These are phyloP conservation scores for Pseudogymnoascus sp. DNA, from an alignment of 2,329 filamentous ascomycete genomes.

Conservation along the genomic window DNA sequence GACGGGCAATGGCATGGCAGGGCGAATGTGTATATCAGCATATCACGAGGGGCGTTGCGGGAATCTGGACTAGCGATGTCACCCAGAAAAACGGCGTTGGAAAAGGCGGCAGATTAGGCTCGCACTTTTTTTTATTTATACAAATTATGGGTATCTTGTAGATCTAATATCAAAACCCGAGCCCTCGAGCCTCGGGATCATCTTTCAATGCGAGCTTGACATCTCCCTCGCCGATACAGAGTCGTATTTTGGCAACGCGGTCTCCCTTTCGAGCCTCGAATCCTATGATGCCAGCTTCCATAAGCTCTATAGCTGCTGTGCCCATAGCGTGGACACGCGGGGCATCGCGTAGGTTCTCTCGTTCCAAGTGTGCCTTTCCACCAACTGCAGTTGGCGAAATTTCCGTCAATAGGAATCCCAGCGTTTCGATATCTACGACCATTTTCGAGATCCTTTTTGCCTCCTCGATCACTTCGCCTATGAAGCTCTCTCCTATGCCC, in stretches of 20 bases:
- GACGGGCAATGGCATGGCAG: background rate
- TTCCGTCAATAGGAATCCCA: slow-evolving; percentile 44
- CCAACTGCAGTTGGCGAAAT: background rate
- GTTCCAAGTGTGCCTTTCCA: slow-evolving; percentile 6
- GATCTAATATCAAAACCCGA: slow-evolving; percentile 24
- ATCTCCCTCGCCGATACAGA: slow-evolving; percentile 86
- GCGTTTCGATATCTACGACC: slow-evolving; percentile 51
- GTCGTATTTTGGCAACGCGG: slow-evolving; percentile 74
- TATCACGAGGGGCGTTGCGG: background rate
- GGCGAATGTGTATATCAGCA: slow-evolving; percentile 8
- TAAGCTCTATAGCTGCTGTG: slow-evolving; percentile 70
- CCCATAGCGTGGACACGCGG: slow-evolving; percentile 54
- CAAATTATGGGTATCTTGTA: slow-evolving; percentile 7
- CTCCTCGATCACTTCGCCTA: slow-evolving; percentile 87
- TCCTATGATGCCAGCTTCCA: slow-evolving; percentile 80
- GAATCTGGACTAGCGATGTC: slow-evolving; percentile 8
- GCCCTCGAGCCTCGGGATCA: slow-evolving; percentile 70
- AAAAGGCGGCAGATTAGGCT: slow-evolving; percentile 5
- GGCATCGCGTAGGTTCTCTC: slow-evolving; percentile 24
- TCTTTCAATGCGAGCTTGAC: slow-evolving; percentile 80
- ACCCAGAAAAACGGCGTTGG: slow-evolving; percentile 6
- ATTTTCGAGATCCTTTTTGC: slow-evolving; percentile 60
- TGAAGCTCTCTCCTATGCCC: slow-evolving; percentile 76
- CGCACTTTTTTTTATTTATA: slow-evolving; percentile 1
- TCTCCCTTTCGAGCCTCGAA: slow-evolving; percentile 76